Evolutionary conservation across 768 basidiomycete genomes (phyloP), one percentile per base, ranked within the genome.

Genomic region (Naganishia antarctica): DNA sequence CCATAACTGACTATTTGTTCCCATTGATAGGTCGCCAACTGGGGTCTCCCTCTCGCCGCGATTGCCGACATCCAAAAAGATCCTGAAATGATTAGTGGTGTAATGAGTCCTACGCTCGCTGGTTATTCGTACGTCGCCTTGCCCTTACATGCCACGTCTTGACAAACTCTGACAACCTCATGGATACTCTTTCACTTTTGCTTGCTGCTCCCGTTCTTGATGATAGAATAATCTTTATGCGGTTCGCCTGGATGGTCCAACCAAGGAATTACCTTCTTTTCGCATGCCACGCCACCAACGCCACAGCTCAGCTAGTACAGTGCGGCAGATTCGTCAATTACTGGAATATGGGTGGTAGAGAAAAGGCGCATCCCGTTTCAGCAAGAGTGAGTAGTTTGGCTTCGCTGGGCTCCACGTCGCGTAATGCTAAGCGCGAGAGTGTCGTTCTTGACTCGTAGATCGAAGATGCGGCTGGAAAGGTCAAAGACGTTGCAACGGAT

Each of bases 251-350:
- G 62, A 51, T 21, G 44, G 62, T 50, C 26, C 49, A 43, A 34
- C 94, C 94, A 8, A 86, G 94, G 70, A 98, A 98, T 78, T 96
- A 97, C 80, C 83, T 97, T 63, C 82, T 97, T 49, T 90, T 97
- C 79, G 91, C 87, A 3, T 97, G 93, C 76, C 94, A 99, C 78
- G 80, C 84, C 16, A 96, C 92, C 59, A 99, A 99, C 75, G 85
- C 87, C 1, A 82, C 89, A 23, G 90, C 92, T 0, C 94, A 99
- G 77, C 77, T 83, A 6, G 72, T 90, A 31, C 91, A 99, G 77
- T 89, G 87, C 18, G 81, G 80, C 13, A 87, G 94, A 31, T 99
- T 93, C 75, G 75, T 87, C 63, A 87, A 91, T 68, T 96, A 96
- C 76, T 93, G 91, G 90, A 80, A 94, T 74, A 81, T 85, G 61